These are phyloP conservation scores for Chenopodium quinoa DNA, from an alignment of 148 eudicot species.

Conservation along the genomic window DNA sequence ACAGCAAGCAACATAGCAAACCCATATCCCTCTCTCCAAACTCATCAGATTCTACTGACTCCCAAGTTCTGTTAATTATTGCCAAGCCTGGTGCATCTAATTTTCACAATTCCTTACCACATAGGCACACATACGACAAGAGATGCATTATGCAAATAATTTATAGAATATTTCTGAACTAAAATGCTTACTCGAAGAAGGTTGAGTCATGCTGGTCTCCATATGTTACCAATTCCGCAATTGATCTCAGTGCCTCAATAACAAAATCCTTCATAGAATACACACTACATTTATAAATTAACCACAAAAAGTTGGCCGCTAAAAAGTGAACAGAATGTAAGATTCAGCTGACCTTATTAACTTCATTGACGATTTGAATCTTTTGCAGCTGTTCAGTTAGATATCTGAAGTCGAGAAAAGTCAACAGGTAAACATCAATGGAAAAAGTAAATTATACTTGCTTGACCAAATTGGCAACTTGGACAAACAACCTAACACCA, in stretches of 20 bases:
- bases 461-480: not conserved
- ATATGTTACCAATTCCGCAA: slow-evolving; percentile 88
- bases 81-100: not conserved
- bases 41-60: not conserved
- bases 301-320: not conserved
- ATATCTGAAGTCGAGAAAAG: slow-evolving; percentile 46
- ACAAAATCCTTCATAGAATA: slow-evolving; percentile 65
- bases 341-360: slow-evolving; percentile 69
- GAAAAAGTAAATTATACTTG: not conserved
- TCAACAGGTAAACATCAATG: not conserved
- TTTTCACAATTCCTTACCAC: not conserved
- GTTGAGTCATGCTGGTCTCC: slow-evolving; percentile 94
- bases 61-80: not conserved
- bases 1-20: not conserved
- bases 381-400: slow-evolving; percentile 80
- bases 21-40: not conserved
- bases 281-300: slow-evolving; percentile 7
- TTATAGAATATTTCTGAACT: not conserved
- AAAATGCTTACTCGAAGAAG: slow-evolving; percentile 75
- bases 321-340: not conserved
- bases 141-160: not conserved
- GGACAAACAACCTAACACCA: not conserved
- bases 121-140: not conserved
- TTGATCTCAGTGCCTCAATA: slow-evolving; percentile 86
- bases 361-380: slow-evolving; percentile 86